Evolutionary conservation across 1,284 basidiomycete species (phyloP).

Genomic region (Caloboletus inedulis): DNA sequence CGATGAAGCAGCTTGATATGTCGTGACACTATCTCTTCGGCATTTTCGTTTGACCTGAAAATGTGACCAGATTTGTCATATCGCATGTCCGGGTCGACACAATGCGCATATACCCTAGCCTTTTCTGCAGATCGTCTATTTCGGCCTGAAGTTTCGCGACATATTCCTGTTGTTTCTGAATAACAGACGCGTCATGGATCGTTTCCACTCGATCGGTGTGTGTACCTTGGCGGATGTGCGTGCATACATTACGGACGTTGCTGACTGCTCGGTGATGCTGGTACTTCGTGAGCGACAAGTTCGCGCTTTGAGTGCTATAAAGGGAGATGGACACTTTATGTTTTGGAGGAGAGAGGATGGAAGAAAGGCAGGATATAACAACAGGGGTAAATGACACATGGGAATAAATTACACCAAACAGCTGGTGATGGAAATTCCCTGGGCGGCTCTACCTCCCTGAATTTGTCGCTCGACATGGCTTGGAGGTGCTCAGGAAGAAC

Average conservation of each 20-base stretch:
- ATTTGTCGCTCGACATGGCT: conserved; percentile 53
- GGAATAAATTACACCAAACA: conserved; percentile 18
- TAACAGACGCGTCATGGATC: not conserved
- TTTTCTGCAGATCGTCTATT: conserved; percentile 46
- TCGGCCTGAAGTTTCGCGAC: conserved; percentile 51
- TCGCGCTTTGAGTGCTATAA: not conserved
- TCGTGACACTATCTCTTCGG: conserved; percentile 61
- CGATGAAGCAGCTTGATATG: conserved; percentile 71
- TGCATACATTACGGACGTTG: conserved; percentile 26
- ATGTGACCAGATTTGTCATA: not conserved
- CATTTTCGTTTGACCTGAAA: conserved; percentile 49
- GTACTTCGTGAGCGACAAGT: not conserved
- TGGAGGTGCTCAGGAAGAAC: conserved; percentile 72
- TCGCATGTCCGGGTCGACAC: not conserved
- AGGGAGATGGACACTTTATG: not conserved
- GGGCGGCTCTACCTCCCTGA: not conserved
- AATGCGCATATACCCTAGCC: conserved; percentile 49
- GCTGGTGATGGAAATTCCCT: no score
- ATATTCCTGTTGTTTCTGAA: conserved; percentile 55
- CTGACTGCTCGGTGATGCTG: not conserved
- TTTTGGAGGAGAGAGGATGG: no score
- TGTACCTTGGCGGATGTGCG: conserved; percentile 31
- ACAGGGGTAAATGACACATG: conserved; percentile 7
- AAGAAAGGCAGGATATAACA: not conserved
- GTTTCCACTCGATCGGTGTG: not conserved